phyloP scores from a whole-genome alignment of 176 grass and related monocot genomes.

The Musa schizocarpa region DNA sequence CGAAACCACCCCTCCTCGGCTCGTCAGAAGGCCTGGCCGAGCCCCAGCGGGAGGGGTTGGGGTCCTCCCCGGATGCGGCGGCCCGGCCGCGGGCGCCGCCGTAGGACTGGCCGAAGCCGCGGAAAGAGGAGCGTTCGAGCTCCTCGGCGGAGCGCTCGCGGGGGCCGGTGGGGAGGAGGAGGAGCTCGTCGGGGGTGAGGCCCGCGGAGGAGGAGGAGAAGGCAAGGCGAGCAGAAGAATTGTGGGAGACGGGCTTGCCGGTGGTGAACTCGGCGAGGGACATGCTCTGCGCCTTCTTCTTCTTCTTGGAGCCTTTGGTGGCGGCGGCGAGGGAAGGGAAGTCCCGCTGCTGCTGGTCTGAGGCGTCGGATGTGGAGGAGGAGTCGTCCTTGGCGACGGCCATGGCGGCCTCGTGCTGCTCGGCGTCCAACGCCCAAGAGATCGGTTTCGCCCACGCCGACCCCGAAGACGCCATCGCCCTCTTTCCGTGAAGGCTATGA shows the following conservation, averaged over 20 bases:
- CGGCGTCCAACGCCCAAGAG: conserved; percentile 45
- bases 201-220: conserved; percentile 22
- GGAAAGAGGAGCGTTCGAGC: conserved; percentile 26
- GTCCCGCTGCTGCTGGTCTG: conserved; percentile 12
- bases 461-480: conserved; percentile 29
- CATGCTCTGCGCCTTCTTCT: conserved; percentile 42
- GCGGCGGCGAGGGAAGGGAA: conserved; percentile 47
- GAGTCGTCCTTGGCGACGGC: neutral
- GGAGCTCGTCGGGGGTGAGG: conserved; percentile 5
- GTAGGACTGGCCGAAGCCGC: conserved; percentile 23
- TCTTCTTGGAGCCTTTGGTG: conserved; percentile 43
- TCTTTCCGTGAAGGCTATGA: neutral
- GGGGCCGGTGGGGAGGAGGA: conserved; percentile 36
- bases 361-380: neutral
- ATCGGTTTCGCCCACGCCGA: conserved; percentile 56
- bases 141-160: conserved; percentile 47
- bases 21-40: conserved; percentile 30
- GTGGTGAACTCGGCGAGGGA: conserved; percentile 32
- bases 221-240: neutral
- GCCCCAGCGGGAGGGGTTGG: conserved; percentile 1
- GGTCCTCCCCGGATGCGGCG: neutral
- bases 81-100: conserved; percentile 2
- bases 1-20: conserved; percentile 29
- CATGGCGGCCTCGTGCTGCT: conserved; percentile 39
- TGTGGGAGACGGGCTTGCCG: conserved; percentile 23